These are phyloP conservation scores for Anethum foeniculum DNA, from an alignment of 140 eudicot species.

Conservation along the genomic window DNA sequence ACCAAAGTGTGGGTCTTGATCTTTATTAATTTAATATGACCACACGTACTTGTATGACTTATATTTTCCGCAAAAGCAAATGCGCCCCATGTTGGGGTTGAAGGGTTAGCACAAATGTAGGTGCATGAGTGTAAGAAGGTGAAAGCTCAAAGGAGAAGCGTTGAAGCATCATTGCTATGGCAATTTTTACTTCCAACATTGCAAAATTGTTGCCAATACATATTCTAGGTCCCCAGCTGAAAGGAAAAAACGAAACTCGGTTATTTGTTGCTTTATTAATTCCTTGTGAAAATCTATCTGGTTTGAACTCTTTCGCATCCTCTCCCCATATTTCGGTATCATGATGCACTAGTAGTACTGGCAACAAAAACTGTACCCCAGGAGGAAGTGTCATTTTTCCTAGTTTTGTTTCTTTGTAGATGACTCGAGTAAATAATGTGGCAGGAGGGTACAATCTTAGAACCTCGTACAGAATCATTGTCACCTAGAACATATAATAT, in stretches of 20 bases:
- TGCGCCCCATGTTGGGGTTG: constrained; percentile 18
- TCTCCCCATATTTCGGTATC: constrained; percentile 33
- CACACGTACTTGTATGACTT: not conserved
- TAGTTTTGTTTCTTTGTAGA: constrained; percentile 14
- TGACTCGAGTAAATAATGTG: not conserved
- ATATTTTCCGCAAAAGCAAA: constrained; percentile 31
- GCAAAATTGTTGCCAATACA: constrained; percentile 13
- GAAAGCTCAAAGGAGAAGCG: constrained; percentile 14
- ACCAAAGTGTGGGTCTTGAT: not conserved
- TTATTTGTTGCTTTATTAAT: not conserved
- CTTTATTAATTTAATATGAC: not conserved
- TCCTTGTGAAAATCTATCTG: constrained; percentile 11
- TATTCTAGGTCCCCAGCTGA: constrained; percentile 7
- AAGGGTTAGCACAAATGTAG: not conserved
- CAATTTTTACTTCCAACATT: not conserved
- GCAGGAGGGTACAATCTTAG: constrained; percentile 13
- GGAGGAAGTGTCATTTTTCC: constrained; percentile 11
- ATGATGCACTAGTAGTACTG: constrained; percentile 24
- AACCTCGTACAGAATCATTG: constrained; percentile 14
- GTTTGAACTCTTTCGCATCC: constrained; percentile 12
- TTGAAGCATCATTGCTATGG: constrained; percentile 6
- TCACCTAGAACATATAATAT: not conserved
- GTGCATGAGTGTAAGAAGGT: constrained; percentile 4
- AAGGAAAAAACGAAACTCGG: not conserved
- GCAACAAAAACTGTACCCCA: constrained; percentile 14